phyloP scores from a whole-genome alignment of 2,329 filamentous ascomycete genomes.

The Hymenoscyphus infarciens region DNA sequence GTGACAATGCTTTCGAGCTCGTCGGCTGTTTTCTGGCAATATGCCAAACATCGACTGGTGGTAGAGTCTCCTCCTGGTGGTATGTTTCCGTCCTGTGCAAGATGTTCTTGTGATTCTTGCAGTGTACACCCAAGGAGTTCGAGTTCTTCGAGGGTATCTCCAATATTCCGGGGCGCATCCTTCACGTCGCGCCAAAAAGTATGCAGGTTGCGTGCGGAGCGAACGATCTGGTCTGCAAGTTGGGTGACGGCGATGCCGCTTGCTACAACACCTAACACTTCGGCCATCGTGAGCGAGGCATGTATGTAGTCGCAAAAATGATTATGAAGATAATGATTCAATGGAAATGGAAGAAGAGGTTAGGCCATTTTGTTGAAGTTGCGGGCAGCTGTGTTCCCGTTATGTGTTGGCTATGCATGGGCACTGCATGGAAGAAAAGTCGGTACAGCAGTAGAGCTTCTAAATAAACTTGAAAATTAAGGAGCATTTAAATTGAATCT shows the following conservation, averaged over 20 bases:
- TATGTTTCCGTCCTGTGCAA: no score
- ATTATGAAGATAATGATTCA: neutral
- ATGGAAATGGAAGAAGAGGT: neutral
- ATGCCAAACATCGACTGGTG: no score
- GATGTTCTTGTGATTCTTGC: no score
- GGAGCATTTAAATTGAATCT: no score
- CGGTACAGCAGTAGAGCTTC: no score
- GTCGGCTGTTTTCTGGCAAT: no score
- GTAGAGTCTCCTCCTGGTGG: no score
- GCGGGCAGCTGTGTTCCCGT: neutral
- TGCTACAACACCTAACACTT: constrained; percentile 10
- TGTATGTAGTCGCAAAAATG: neutral
- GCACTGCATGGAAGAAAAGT: neutral
- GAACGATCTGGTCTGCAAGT: neutral
- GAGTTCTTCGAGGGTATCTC: no score
- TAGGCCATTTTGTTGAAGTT: neutral
- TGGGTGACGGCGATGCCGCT: constrained; percentile 12
- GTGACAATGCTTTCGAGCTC: no score
- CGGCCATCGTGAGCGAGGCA: constrained; percentile 9
- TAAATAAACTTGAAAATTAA: no score
- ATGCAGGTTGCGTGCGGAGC: neutral
- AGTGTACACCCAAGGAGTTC: no score
- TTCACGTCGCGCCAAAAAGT: neutral
- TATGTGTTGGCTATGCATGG: neutral
- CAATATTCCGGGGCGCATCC: no score